phyloP scores from a whole-genome alignment of 208 protist genomes.

The Trypanosomatidae sp. region DNA sequence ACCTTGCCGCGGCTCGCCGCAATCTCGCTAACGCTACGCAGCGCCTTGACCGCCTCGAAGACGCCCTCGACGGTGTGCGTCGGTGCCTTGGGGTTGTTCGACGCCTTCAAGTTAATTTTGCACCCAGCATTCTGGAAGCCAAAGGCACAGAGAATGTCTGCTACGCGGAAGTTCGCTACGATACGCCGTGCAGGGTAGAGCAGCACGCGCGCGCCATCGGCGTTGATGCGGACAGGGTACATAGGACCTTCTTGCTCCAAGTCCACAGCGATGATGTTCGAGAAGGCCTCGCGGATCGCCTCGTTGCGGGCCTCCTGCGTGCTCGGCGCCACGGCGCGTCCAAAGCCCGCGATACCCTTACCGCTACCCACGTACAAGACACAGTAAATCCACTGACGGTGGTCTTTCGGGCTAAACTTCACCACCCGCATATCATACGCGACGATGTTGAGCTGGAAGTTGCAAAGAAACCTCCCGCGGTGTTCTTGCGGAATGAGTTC shows the following conservation, averaged over 20 bases:
- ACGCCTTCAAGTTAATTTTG: conserved; percentile 77
- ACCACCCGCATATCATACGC: conserved; percentile 93
- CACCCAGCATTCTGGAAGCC: conserved; percentile 92
- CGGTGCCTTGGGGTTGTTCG: conserved; percentile 87
- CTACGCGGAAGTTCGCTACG: conserved; percentile 91
- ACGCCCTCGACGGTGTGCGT: conserved; percentile 91
- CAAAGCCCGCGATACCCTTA: conserved; percentile 92
- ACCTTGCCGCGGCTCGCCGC: conserved; percentile 92
- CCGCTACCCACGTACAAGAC: conserved; percentile 91
- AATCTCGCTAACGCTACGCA: conserved; percentile 91
- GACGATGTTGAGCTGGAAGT: conserved; percentile 93
- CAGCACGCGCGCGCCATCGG: conserved; percentile 86
- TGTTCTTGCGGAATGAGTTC: conserved; percentile 93
- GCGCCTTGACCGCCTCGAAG: conserved; percentile 89
- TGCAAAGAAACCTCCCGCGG: conserved; percentile 91
- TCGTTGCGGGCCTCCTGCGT: conserved; percentile 91
- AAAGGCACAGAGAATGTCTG: conserved; percentile 94
- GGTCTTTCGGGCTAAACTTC: conserved; percentile 93
- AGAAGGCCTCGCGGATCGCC: conserved; percentile 89
- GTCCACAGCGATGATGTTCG: conserved; percentile 93
- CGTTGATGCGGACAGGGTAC: conserved; percentile 92
- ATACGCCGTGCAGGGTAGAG: conserved; percentile 90
- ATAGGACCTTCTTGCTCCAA: conserved; percentile 93
- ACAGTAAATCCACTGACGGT: conserved; percentile 93
- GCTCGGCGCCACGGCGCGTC: conserved; percentile 87